Conservation (phyloP, 805 yeast genomes). For the Kluyveromyces nonfermentans region DNA sequence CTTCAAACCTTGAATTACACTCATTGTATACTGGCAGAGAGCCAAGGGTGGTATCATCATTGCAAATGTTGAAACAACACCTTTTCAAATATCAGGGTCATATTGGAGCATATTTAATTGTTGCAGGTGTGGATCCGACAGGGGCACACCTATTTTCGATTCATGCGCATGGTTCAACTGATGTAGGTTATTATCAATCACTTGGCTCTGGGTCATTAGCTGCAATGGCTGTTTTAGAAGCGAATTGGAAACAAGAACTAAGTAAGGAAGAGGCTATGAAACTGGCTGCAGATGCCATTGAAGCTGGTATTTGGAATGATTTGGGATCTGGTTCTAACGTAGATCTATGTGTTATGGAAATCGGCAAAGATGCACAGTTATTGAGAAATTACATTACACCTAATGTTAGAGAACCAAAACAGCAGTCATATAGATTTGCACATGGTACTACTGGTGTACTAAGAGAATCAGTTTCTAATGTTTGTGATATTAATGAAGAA, state of each 20-base stretch:
- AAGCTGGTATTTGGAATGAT: conserved; percentile 98
- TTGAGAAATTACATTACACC: conserved; percentile 86
- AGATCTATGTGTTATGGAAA: conserved; percentile 94
- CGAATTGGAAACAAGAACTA: conserved; percentile 72
- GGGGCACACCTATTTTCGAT: conserved; percentile 89
- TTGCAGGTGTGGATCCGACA: conserved; percentile 96
- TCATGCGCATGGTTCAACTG: conserved; percentile 98
- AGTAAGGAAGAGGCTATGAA: conserved; percentile 84
- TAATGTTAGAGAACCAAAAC: conserved; percentile 75
- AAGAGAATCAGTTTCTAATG: conserved; percentile 52
- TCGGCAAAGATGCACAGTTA: conserved; percentile 78
- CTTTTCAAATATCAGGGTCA: conserved; percentile 95
- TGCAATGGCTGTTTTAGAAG: conserved; percentile 95
- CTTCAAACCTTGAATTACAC: conserved; percentile 86
- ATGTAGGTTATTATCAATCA: conserved; percentile 86
- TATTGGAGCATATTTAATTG: conserved; percentile 92
- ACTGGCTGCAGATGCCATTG: conserved; percentile 85
- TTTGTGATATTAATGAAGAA: conserved; percentile 63
- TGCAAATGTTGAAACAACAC: conserved; percentile 91
- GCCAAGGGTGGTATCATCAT: conserved; percentile 89
- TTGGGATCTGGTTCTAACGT: conserved; percentile 98
- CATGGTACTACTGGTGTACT: conserved; percentile 92
- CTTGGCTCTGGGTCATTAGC: conserved; percentile 96
- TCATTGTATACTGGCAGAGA: conserved; percentile 71
- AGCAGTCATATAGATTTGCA: conserved; percentile 72